Conservation (phyloP, 2,329 filamentous ascomycete genomes). For the Chrysosphaeria jannelii region DNA sequence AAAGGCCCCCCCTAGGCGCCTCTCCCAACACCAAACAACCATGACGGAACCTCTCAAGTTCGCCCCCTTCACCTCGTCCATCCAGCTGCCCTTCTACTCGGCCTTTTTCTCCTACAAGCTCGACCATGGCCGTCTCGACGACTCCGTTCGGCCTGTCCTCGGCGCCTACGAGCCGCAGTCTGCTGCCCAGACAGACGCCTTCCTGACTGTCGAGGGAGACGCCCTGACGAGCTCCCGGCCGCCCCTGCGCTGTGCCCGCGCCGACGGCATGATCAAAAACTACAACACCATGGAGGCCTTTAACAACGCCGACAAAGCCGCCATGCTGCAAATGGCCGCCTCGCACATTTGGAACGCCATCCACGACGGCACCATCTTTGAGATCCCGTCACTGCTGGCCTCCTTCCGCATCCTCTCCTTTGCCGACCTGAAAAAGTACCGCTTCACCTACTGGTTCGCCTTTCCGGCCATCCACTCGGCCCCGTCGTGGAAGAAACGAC, state of each 20-base stretch:
- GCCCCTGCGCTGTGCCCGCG: constrained; percentile 35
- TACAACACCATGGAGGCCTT: constrained; percentile 92
- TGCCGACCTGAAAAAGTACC: constrained; percentile 91
- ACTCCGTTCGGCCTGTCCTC: constrained; percentile 60
- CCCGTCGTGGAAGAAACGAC: constrained; percentile 43
- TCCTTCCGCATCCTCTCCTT: constrained; percentile 78
- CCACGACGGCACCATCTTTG: constrained; percentile 85
- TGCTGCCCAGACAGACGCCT: constrained; percentile 10
- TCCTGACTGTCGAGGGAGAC: no score
- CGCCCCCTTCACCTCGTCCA: constrained; percentile 73
- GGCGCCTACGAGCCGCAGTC: constrained; percentile 68
- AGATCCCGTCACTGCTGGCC: constrained; percentile 66
- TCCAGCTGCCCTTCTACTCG: constrained; percentile 85
- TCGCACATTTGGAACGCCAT: constrained; percentile 85
- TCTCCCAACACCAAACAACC: constrained; percentile 5
- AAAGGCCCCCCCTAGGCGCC: no score
- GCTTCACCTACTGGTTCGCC: constrained; percentile 93
- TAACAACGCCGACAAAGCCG: constrained; percentile 48
- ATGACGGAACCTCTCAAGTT: constrained; percentile 35
- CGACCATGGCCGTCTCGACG: constrained; percentile 88
- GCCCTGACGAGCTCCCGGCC: constrained; percentile 8
- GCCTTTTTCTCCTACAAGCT: constrained; percentile 82
- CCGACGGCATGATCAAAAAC: constrained; percentile 84
- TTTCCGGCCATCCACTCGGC: constrained; percentile 83
- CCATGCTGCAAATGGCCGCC: constrained; percentile 49